Conservation (phyloP, 1,284 basidiomycete genomes). For the Pseudozyma pruni region DNA sequence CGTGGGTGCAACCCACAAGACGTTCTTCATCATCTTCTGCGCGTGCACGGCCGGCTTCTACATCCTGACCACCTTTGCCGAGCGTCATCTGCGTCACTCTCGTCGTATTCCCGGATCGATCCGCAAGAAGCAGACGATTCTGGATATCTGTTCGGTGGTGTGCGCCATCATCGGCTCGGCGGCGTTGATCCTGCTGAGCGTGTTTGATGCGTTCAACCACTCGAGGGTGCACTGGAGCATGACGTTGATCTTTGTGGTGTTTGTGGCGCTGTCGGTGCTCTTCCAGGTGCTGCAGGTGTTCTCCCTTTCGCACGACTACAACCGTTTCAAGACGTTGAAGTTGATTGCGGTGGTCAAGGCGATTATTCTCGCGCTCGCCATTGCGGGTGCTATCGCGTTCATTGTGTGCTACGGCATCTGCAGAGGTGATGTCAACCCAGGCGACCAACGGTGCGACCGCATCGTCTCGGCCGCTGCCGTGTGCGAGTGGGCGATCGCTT, state of each 20-base stretch:
- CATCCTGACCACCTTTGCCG: conserved; percentile 69
- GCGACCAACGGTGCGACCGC: conserved; percentile 67
- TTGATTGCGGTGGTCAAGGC: conserved; percentile 71
- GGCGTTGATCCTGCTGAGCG: conserved; percentile 70
- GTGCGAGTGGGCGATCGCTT: conserved; percentile 61
- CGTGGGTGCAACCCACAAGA: conserved; percentile 69
- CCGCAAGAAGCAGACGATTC: conserved; percentile 65
- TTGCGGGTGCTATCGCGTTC: conserved; percentile 70
- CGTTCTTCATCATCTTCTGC: conserved; percentile 61
- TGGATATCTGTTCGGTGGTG: conserved; percentile 69
- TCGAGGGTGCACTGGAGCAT: conserved; percentile 70
- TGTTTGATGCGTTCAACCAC: conserved; percentile 69
- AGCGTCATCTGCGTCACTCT: conserved; percentile 71
- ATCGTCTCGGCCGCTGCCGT: conserved; percentile 70
- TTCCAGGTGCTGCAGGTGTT: conserved; percentile 71
- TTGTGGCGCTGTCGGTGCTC: conserved; percentile 70
- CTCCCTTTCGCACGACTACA: conserved; percentile 68
- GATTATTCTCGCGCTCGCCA: conserved; percentile 69
- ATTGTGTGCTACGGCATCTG: conserved; percentile 69
- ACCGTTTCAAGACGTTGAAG: conserved; percentile 68
- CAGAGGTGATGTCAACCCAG: conserved; percentile 37
- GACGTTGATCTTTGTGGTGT: conserved; percentile 71
- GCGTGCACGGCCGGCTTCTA: conserved; percentile 55
- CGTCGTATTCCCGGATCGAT: conserved; percentile 71
- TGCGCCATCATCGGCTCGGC: conserved; percentile 69